A percentile compares a stretch with the other conserved stretches of the same genome.
phyloP scores from a whole-genome alignment of 768 basidiomycete genomes.

The Suillus lakei region DNA sequence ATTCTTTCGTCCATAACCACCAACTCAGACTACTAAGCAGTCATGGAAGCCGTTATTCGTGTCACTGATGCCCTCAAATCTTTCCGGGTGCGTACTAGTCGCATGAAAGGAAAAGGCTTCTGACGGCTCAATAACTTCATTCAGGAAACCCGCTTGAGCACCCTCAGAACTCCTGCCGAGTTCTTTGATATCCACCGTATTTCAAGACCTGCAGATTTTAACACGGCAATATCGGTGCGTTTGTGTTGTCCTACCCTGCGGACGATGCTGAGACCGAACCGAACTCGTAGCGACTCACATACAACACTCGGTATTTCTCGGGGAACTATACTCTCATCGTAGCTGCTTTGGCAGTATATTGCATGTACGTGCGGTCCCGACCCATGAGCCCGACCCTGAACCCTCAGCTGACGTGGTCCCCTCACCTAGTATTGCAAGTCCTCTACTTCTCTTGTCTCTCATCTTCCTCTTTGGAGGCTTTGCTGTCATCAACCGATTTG shows the following conservation, averaged over 20 bases:
- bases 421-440: slow-evolving; percentile 73
- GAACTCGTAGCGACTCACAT: slow-evolving; percentile 76
- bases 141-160: slow-evolving; percentile 81
- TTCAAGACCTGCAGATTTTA: slow-evolving; percentile 83
- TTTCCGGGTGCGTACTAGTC: slow-evolving; percentile 58
- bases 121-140: background rate
- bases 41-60: slow-evolving; percentile 71
- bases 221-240: slow-evolving; percentile 76
- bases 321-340: slow-evolving; percentile 90
- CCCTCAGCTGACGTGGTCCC: background rate
- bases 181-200: slow-evolving; percentile 87
- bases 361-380: slow-evolving; percentile 59
- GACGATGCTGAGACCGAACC: background rate
- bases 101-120: background rate
- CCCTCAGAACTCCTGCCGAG: slow-evolving; percentile 71
- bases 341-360: slow-evolving; percentile 80
- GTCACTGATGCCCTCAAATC: slow-evolving; percentile 71
- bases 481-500: slow-evolving; percentile 85
- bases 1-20: background rate
- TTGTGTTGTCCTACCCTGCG: background rate
- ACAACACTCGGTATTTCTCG: slow-evolving; percentile 92
- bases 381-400: background rate
- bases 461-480: slow-evolving; percentile 93
- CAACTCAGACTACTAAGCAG: slow-evolving; percentile 8
- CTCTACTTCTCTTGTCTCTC: slow-evolving; percentile 80